Evolutionary conservation across 2,329 filamentous ascomycete genomes (phyloP), one percentile per base, ranked within the genome.

Genomic region (Trematosphaeria pertusa): DNA sequence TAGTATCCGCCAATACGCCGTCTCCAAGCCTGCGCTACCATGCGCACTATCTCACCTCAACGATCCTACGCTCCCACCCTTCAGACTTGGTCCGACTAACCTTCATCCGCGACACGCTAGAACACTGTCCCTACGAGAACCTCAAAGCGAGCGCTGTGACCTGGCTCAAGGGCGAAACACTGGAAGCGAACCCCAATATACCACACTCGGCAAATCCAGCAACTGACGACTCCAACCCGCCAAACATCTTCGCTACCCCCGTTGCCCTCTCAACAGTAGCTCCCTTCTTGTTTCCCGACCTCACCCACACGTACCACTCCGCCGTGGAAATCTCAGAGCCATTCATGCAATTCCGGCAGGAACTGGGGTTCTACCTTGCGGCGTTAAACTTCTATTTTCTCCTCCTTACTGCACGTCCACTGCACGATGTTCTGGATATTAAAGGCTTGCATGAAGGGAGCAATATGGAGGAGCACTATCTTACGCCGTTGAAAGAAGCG

Each of bases 131-230:
- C 0, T 78, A 81, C 47, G 75, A 78, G 35, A 80, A 81, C 12
- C 75, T 82, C 28, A 82, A 81, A 56, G 80, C 81, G 26, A 78
- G 77, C 32, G 82, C 82, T 2, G 77, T 86, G 4, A 77, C 78
- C 24, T 86, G 83, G 83, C 70, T 85, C 24, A 85, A 84, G 59
- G 75, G 81, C 31, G 83, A 85, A 59, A 79, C 82, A 0, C 73
- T 85, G 4, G 74, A 78, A 54, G 75, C 78, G 4, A 67, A 65
- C 20, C 37, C 54, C 3, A 76, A 69, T 14, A 37, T 61, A n/a
- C 42, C 54, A 3, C 48, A 37, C 54, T 30, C 44, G 11, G 45
- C 50, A 20, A 24, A 43, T 7, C 17, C 47, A 17, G 52, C 66
- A 11, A 37, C 57, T 4, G 49, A 56, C 9, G 46, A 24, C 50